Evolutionary conservation across 106 monocot genomes (phyloP), one percentile per base, ranked within the genome.

Genomic region (Agapanthus africanus): DNA sequence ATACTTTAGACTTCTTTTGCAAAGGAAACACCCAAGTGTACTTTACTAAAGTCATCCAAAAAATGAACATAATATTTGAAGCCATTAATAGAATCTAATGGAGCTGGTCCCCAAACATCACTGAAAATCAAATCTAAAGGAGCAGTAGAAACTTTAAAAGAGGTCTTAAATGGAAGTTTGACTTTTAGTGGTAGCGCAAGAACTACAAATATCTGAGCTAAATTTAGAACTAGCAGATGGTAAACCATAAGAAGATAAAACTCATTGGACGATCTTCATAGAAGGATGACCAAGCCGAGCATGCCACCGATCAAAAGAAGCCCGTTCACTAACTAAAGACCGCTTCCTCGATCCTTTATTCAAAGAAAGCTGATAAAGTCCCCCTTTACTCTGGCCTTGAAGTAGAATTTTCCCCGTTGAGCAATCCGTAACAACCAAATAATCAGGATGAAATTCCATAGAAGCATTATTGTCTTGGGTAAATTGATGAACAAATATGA

Each of bases 371-470:
- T 54, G 52, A 54, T 54, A 54, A 16, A 54, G 52, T 4, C 52
- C 52, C 4, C 16, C 52, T n/a, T 54, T 54, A n/a, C 16, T 54
- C 11, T 54, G 52, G 52, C 52, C 52, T 4, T 54, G 52, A n/a
- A 54, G 52, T 8, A 54, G 52, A 8, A n/a, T 4, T 23, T 54
- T 54, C 19, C 52, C 52, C 52, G 52, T 54, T 54, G 15, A 7
- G 19, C 52, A 4, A 54, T 54, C 52, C 52, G 5, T 54, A 54
- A 54, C 52, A 54, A 54, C 11, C 7, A 54, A n/a, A 54, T 4
- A 54, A 54, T 54, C 22, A 54, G 52, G 52, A 54, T 54, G 52
- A 54, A 54, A 54, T 54, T 54, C 52, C 52, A 54, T 54, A n/a
- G 22, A n/a, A n/a, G 52, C 52, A 54, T 54, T 23, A 54, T 54